Percentiles rank a stretch among this genome's conserved stretches.
Evolutionary conservation across 768 basidiomycete species (phyloP).

Genomic region (Podaxis rugospora): DNA sequence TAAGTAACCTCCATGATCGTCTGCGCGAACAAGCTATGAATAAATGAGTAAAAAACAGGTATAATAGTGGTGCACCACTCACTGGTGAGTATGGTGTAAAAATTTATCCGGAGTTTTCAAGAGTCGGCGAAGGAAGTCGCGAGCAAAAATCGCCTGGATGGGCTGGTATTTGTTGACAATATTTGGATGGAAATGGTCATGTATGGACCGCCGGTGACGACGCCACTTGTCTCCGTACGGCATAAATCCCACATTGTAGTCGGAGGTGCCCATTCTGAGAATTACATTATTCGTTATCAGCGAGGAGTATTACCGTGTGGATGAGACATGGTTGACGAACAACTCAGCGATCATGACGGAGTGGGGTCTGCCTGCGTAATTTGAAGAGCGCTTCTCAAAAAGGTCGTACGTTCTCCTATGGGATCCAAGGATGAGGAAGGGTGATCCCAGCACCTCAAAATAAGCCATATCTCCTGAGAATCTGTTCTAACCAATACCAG

Average conservation of each 20-base stretch:
- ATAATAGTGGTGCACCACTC: conserved; percentile 6
- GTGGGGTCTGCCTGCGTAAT: conserved; percentile 11
- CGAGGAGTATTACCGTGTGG: not conserved
- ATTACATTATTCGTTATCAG: too few species aligned
- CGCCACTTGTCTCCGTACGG: conserved; percentile 16
- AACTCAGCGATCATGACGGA: conserved; percentile 9
- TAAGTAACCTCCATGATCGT: conserved; percentile 33
- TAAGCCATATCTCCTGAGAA: conserved; percentile 15
- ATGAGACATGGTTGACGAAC: not conserved
- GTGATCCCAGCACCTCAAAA: conserved; percentile 12
- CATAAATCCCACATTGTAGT: conserved; percentile 14
- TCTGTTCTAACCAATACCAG: not conserved
- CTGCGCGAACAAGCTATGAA: conserved; percentile 25
- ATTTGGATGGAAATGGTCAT: not conserved
- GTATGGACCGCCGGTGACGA: conserved; percentile 11
- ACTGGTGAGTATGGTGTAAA: conserved; percentile 23
- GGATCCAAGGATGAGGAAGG: conserved; percentile 10
- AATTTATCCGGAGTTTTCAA: conserved; percentile 18
- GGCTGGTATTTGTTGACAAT: conserved; percentile 20
- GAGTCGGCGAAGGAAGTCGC: conserved; percentile 17
- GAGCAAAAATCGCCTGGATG: conserved; percentile 19
- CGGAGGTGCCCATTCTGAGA: not conserved
- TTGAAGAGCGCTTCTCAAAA: conserved; percentile 14
- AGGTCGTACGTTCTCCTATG: conserved; percentile 11
- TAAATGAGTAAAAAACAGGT: conserved; percentile 1